Conservation (phyloP, 371 early-diverging fungal genomes). For the Mortierella sp. region DNA sequence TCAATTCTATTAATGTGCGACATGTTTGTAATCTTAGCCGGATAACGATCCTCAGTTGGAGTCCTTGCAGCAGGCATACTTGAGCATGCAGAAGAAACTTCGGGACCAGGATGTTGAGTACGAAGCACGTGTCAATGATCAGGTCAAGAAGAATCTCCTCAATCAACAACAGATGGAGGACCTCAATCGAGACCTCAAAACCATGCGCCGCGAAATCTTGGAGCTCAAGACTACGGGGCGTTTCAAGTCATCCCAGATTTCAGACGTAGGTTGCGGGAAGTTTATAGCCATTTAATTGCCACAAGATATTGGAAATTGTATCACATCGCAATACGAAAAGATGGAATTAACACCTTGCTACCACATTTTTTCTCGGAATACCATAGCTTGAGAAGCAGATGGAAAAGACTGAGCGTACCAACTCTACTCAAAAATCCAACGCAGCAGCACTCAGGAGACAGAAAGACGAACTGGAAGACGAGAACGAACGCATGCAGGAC, state of each 20-base stretch:
- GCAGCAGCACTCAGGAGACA: conserved; percentile 40
- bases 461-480: conserved; percentile 40
- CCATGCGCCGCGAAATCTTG: conserved; percentile 31
- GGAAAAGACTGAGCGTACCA: conserved; percentile 33
- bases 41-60: conserved; percentile 24
- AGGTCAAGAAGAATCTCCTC: conserved; percentile 25
- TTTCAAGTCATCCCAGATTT: conserved; percentile 36
- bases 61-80: conserved; percentile 25
- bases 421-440: conserved; percentile 37
- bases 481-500: conserved; percentile 39
- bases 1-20: not conserved
- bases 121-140: conserved; percentile 37
- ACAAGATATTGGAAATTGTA: not conserved
- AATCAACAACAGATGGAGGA: conserved; percentile 43
- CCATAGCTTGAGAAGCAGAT: conserved; percentile 44
- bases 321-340: not conserved
- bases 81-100: conserved; percentile 35
- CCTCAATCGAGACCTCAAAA: conserved; percentile 33
- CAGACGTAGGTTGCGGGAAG: conserved; percentile 15
- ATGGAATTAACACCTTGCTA: not conserved
- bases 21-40: not conserved
- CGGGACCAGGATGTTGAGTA: conserved; percentile 33
- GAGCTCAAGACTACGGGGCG: conserved; percentile 35
- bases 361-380: not conserved
- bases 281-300: not conserved